A percentile compares a stretch with the other conserved stretches of the same genome.
phyloP scores from a whole-genome alignment of 2,329 filamentous ascomycete genomes.

The Colletotrichum spaethianum region DNA sequence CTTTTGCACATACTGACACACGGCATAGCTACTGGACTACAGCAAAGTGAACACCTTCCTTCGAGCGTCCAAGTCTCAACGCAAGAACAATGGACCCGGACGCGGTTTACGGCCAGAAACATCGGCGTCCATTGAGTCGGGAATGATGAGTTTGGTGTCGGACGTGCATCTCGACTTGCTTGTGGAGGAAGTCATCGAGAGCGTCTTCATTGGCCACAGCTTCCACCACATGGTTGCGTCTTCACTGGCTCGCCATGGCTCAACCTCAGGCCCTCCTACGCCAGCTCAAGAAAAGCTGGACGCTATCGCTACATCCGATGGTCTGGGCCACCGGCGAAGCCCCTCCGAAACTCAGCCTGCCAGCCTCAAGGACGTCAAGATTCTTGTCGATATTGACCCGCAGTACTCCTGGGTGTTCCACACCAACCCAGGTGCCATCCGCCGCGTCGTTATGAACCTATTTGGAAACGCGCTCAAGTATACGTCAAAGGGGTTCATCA shows the following conservation, averaged over 20 bases:
- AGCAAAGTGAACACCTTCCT: constrained; percentile 63
- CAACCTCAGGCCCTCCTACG: constrained; percentile 35
- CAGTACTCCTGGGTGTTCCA: constrained; percentile 65
- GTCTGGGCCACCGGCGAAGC: constrained; percentile 12
- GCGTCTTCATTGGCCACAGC: constrained; percentile 54
- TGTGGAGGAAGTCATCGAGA: constrained; percentile 57
- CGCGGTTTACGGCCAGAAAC: constrained; percentile 22
- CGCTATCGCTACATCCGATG: constrained; percentile 39
- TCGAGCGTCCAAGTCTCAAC: constrained; percentile 36
- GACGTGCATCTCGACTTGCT: constrained; percentile 53
- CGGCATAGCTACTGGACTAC: constrained; percentile 57
- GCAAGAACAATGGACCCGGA: constrained; percentile 42
- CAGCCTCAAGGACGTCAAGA: constrained; percentile 45
- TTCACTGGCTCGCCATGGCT: constrained; percentile 51
- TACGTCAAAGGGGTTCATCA: constrained; percentile 60
- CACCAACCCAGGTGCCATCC: constrained; percentile 65
- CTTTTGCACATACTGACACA: neutral
- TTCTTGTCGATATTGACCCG: constrained; percentile 66
- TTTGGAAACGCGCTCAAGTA: constrained; percentile 70
- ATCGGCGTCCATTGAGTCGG: constrained; percentile 39
- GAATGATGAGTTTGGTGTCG: constrained; percentile 48
- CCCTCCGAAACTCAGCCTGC: constrained; percentile 39
- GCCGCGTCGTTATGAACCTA: constrained; percentile 69
- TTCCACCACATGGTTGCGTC: constrained; percentile 50
- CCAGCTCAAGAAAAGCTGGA: constrained; percentile 40